These are phyloP conservation scores for Cercospora berteroae DNA, from an alignment of 2,329 filamentous ascomycete species.

Conservation along the genomic window DNA sequence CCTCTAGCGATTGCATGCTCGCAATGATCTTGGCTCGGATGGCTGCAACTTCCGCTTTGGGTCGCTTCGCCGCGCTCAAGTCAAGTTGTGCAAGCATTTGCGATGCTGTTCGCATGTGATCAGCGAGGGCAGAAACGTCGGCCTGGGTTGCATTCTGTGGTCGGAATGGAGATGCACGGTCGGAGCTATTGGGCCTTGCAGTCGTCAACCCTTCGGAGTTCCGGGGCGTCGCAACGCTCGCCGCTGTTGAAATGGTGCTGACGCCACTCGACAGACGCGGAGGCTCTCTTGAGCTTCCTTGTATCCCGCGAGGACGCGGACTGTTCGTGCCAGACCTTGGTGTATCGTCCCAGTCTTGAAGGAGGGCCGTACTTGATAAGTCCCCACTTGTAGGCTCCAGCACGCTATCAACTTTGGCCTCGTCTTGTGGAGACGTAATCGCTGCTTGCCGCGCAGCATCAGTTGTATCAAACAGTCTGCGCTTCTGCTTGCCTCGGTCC, in stretches of 20 bases:
- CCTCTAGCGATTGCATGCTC: constrained; percentile 83
- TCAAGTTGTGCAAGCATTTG: constrained; percentile 85
- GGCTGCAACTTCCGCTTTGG: constrained; percentile 75
- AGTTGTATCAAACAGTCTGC: constrained; percentile 54
- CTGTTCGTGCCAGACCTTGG: constrained; percentile 41
- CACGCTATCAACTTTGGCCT: constrained; percentile 64
- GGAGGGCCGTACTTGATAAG: constrained; percentile 68
- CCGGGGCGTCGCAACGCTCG: constrained; percentile 64
- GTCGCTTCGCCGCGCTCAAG: constrained; percentile 74
- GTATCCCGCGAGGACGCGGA: constrained; percentile 20
- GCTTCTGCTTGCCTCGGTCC: constrained; percentile 59
- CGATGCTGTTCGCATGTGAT: constrained; percentile 82
- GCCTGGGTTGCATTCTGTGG: constrained; percentile 64
- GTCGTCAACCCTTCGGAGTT: constrained; percentile 57
- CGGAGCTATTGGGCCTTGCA: constrained; percentile 67
- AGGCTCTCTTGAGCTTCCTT: constrained; percentile 32
- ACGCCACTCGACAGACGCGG: constrained; percentile 62
- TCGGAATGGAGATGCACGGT: constrained; percentile 57
- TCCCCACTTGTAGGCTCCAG: constrained; percentile 81
- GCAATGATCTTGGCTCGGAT: constrained; percentile 85
- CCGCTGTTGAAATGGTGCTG: constrained; percentile 59
- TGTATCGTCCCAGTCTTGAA: constrained; percentile 56
- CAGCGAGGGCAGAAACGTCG: constrained; percentile 78
- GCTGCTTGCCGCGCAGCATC: constrained; percentile 58
- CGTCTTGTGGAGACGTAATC: constrained; percentile 44